Evolutionary conservation across 2,329 filamentous ascomycete genomes (phyloP), one percentile per base, ranked within the genome.

Genomic region (Aspergillus vadensis): DNA sequence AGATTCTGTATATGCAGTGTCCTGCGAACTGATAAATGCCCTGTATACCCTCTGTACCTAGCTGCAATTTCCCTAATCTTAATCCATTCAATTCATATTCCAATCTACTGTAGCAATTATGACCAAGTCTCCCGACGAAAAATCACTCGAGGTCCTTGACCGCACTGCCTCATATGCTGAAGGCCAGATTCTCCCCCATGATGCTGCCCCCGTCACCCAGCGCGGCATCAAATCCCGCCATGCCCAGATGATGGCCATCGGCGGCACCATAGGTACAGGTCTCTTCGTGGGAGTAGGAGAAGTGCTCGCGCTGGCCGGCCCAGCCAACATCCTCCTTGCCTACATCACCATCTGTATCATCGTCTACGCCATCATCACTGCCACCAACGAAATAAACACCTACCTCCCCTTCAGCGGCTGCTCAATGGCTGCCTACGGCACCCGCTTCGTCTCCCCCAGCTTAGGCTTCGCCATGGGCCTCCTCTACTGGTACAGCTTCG

Each of bases 401-500:
- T 59, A 48, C 50, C 38, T 59, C n/a, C 57, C 57, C 19, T 30
- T 48, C 17, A 53, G 41, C 21, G 57, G 57, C 36, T 53, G 32
- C 27, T 44, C 49, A 2, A 23, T 53, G 15, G 39, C 49, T 19
- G 58, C 57, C 30, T 87, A 87, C 67, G 80, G 84, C 41, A 80
- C 82, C 55, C 83, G 85, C 59, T 88, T 88, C 65, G 76, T 88
- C 61, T 85, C 88, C 65, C 85, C 86, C 14, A 82, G 85, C n/a
- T 83, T 81, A 73, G 78, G 77, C 4, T 80, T 80, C 59, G 77
- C 77, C 36, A 77, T 79, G 74, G 78, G 77, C 15, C 79, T 77
- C 77, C 77, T 79, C 59, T 95, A 96, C 73, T 91, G 90, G 7
- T 76, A 96, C 65, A 89, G 93, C 76, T 96, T 92, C 91, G 83